Evolutionary conservation across 352 stramenopile species (phyloP), one percentile per base, ranked within the genome.

Genomic region (Pythium utonaiense): DNA sequence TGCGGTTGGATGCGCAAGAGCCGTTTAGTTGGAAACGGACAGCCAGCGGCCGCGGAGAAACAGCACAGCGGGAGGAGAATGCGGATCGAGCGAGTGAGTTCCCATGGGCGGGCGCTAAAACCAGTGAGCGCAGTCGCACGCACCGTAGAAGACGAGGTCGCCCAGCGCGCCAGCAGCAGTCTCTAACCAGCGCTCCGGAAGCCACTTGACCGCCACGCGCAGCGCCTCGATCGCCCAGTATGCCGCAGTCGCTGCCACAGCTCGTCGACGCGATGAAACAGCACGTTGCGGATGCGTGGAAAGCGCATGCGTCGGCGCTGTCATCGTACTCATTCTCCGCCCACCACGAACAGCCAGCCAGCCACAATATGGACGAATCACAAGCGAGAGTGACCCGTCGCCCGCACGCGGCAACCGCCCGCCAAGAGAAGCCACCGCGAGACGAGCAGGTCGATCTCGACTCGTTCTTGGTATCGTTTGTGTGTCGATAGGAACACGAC

Each of bases 61-160:
- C 13, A 50, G 6, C 9, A 54, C 5, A 55, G 5, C 12, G 17
- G 54, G 13, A 17, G 33, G 10, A 17, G 27, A 34, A 25, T n/a
- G 28, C 27, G 34, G 16, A 24, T 6, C 28, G 12, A 53, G 13
- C 38, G 55, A 62, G 17, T 19, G 12, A n/a, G n/a, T 6, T 33
- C 21, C 17, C 8, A 55, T 14, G 30, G 36, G 34, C n/a, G n/a
- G n/a, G n/a, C n/a, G n/a, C 34, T 40, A 7, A 13, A 13, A 36
- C 16, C 28, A 40, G 6, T 3, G 22, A 52, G 10, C 36, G 41
- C 25, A 41, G 10, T 12, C 30, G 13, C 21, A 70, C 73, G 60
- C 64, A 85, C 76, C 76, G 70, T 76, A 75, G 66, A 69, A 85
- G 60, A 76, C 75, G 55, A 84, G 57, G 48, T 76, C 69, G 40